These are phyloP conservation scores for Penicillium dipodomyicola DNA, from an alignment of 495 filamentous ascomycete genomes.

Conservation along the genomic window DNA sequence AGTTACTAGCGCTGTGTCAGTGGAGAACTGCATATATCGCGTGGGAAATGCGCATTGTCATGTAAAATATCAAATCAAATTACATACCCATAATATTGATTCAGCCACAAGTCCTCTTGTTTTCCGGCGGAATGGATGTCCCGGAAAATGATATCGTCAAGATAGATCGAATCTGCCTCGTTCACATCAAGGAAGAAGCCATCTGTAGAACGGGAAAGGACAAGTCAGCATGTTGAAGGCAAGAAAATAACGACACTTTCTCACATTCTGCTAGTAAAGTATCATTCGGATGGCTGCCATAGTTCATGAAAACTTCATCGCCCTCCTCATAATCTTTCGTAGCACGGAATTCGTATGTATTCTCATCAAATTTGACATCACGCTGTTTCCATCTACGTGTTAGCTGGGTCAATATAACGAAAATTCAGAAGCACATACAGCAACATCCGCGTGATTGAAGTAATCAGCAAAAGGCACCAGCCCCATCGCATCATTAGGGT, in stretches of 20 bases:
- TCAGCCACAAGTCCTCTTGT: conserved; percentile 50
- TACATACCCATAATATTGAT: conserved; percentile 60
- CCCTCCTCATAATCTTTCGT: conserved; percentile 55
- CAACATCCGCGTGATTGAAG: conserved; percentile 72
- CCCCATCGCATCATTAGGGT: conserved; percentile 70
- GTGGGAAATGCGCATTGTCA: conserved; percentile 3
- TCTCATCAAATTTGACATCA: conserved; percentile 55
- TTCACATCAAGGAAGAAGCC: conserved; percentile 73
- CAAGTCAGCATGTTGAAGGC: neutral
- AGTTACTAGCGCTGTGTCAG: conserved; percentile 45
- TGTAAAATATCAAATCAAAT: conserved; percentile 11
- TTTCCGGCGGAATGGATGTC: conserved; percentile 42
- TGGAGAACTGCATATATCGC: conserved; percentile 10
- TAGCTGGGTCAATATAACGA: neutral
- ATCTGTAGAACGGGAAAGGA: conserved; percentile 40
- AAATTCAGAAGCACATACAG: conserved; percentile 29
- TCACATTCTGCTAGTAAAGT: conserved; percentile 75
- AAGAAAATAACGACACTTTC: conserved; percentile 1
- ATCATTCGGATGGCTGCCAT: conserved; percentile 78
- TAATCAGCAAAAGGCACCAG: conserved; percentile 84
- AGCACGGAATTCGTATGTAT: conserved; percentile 60
- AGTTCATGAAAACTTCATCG: conserved; percentile 77
- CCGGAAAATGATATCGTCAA: conserved; percentile 66
- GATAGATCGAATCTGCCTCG: conserved; percentile 60
- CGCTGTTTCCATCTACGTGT: conserved; percentile 42